phyloP scores from a whole-genome alignment of 768 basidiomycete species.

The Auriscalpium vulgare region DNA sequence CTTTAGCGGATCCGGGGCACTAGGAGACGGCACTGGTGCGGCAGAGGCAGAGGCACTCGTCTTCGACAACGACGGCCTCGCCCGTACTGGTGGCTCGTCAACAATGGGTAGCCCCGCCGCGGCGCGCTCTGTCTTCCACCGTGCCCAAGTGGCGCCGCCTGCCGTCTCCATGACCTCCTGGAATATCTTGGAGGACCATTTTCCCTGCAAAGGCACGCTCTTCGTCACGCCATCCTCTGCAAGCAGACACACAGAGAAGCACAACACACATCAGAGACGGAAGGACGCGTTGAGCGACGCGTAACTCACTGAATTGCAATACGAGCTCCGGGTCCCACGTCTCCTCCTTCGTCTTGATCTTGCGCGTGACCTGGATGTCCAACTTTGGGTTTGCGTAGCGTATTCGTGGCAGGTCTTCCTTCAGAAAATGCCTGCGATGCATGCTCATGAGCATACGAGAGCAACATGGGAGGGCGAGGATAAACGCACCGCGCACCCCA shows the following conservation, averaged over 20 bases:
- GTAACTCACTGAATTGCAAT: conserved; percentile 54
- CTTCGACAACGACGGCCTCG: neutral
- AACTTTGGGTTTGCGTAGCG: conserved; percentile 67
- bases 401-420: conserved; percentile 72
- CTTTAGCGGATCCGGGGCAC: neutral
- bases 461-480: neutral
- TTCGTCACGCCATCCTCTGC: conserved; percentile 43
- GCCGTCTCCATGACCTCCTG: conserved; percentile 64
- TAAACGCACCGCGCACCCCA: conserved; percentile 60
- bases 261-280: neutral
- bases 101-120: conserved; percentile 43
- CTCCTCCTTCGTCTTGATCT: conserved; percentile 45
- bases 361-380: conserved; percentile 49
- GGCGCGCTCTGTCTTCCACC: conserved; percentile 41
- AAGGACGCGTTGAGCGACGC: neutral
- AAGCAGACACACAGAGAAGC: too few relatives aligned
- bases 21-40: neutral
- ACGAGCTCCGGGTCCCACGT: conserved; percentile 54
- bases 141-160: conserved; percentile 51
- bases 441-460: neutral
- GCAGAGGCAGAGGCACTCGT: too few relatives aligned
- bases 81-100: conserved; percentile 10
- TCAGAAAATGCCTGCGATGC: conserved; percentile 58
- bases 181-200: conserved; percentile 62
- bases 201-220: conserved; percentile 50